Evolutionary conservation across 2,329 filamentous ascomycete species (phyloP).

Genomic region (Diplodia intermedia): DNA sequence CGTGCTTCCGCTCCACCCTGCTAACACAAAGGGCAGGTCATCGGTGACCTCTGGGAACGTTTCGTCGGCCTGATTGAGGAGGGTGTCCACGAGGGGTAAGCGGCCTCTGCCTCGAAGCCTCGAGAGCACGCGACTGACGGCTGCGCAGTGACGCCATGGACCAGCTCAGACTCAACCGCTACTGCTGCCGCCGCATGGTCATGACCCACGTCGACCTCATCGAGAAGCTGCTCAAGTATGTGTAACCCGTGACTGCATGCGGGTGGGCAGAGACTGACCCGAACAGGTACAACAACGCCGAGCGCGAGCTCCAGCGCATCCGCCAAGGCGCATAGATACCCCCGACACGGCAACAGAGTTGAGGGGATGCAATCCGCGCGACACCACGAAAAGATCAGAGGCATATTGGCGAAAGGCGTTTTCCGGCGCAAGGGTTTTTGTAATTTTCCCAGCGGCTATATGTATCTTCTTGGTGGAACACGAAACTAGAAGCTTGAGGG

Average conservation of each 20-base stretch:
- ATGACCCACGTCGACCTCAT: slow-evolving; percentile 99
- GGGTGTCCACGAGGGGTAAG: slow-evolving; percentile 45
- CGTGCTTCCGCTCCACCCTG: slow-evolving; percentile 10
- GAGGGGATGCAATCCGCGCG: slow-evolving; percentile 6
- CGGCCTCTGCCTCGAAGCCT: background rate
- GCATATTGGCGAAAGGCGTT: slow-evolving; percentile 24
- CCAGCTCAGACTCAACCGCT: slow-evolving; percentile 87
- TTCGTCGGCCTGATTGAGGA: slow-evolving; percentile 90
- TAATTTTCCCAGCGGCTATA: background rate
- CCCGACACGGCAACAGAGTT: slow-evolving; percentile 19
- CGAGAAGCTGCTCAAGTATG: slow-evolving; percentile 81
- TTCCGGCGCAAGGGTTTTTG: background rate
- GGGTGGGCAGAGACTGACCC: background rate
- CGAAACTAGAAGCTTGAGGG: background rate
- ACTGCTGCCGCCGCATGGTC: slow-evolving; percentile 99
- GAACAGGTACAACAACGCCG: slow-evolving; percentile 32
- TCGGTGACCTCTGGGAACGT: slow-evolving; percentile 95
- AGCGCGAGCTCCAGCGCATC: slow-evolving; percentile 33
- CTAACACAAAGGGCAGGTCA: slow-evolving; percentile 69
- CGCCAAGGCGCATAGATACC: slow-evolving; percentile 27
- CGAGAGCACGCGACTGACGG: slow-evolving; percentile 1
- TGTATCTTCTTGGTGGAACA: background rate
- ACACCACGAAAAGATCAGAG: slow-evolving; percentile 1
- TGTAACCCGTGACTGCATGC: slow-evolving; percentile 1
- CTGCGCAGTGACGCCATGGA: slow-evolving; percentile 87